These are phyloP conservation scores for Prillingera fragicola DNA, from an alignment of 1,284 basidiomycete species.

Conservation along the genomic window DNA sequence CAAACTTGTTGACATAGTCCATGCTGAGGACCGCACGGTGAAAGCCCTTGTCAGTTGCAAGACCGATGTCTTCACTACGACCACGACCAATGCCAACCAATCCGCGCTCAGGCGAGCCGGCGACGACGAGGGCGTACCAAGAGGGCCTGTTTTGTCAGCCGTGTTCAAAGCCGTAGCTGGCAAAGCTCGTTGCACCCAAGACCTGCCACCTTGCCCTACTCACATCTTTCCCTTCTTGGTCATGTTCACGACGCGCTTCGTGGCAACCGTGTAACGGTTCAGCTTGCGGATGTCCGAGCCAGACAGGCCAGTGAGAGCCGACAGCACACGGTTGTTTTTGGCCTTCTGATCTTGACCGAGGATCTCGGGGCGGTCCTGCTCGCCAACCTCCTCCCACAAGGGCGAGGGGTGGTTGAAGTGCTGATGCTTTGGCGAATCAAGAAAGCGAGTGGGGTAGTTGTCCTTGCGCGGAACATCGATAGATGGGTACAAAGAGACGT, in stretches of 20 bases:
- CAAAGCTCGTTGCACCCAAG: neutral
- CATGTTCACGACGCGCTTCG: slow-evolving; percentile 45
- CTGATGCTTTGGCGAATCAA: slow-evolving; percentile 24
- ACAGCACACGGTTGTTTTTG: slow-evolving; percentile 25
- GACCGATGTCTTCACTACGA: slow-evolving; percentile 57
- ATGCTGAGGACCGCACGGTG: slow-evolving; percentile 53
- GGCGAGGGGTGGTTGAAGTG: slow-evolving; percentile 37
- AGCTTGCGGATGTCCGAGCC: slow-evolving; percentile 29
- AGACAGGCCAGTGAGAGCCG: slow-evolving; percentile 28
- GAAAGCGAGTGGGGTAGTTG: slow-evolving; percentile 19
- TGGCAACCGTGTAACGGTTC: slow-evolving; percentile 32
- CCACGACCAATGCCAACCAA: slow-evolving; percentile 86
- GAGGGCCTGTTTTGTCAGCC: slow-evolving; percentile 5
- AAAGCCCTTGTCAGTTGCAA: slow-evolving; percentile 63
- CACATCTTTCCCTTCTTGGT: slow-evolving; percentile 48
- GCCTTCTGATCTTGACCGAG: slow-evolving; percentile 21
- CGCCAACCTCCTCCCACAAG: slow-evolving; percentile 14
- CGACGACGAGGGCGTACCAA: slow-evolving; percentile 57
- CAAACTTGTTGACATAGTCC: slow-evolving; percentile 85
- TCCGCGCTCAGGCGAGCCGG: slow-evolving; percentile 78
- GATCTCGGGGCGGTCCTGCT: slow-evolving; percentile 18
- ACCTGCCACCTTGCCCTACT: slow-evolving; percentile 14
- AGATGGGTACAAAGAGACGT: slow-evolving; percentile 1
- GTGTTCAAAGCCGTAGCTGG: neutral
- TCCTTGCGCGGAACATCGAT: slow-evolving; percentile 24